Conservation (phyloP, 345 rosid species). For the Nephelium lappaceum region DNA sequence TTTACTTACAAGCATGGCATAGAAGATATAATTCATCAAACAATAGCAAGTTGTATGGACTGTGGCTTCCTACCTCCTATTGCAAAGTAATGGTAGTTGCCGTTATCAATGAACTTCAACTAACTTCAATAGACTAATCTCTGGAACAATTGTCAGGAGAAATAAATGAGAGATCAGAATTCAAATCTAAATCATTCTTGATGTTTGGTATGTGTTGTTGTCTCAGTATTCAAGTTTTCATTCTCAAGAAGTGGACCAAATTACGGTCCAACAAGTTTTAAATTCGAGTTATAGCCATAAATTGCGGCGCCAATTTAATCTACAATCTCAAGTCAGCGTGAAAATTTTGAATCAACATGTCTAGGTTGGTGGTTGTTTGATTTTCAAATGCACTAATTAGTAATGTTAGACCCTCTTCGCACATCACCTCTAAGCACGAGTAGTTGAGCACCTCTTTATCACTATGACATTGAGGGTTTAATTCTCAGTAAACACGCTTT, state of each 20-base stretch:
- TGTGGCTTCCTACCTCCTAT: conserved; percentile 42
- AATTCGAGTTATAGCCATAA: not conserved
- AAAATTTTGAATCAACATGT: not conserved
- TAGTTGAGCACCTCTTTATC: too few species aligned
- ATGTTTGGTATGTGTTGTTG: conserved; percentile 21
- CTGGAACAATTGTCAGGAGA: conserved; percentile 6
- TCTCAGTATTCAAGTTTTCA: conserved; percentile 5
- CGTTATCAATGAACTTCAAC: not conserved
- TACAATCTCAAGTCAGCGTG: not conserved
- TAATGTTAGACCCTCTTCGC: not conserved
- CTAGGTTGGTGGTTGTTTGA: not conserved
- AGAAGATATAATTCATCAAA: conserved; percentile 54
- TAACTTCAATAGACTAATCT: conserved; percentile 3
- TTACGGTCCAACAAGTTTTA: not conserved
- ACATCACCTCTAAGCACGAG: too few species aligned
- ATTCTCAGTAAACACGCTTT: too few species aligned
- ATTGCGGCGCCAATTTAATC: not conserved
- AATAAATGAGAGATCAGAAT: conserved; percentile 22
- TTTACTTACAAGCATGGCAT: conserved; percentile 57
- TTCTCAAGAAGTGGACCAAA: conserved; percentile 1
- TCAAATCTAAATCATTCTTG: not conserved
- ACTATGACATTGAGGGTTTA: too few species aligned
- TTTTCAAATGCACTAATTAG: conserved; percentile 11
- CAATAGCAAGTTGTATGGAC: conserved; percentile 43
- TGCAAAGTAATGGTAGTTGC: conserved; percentile 3